Evolutionary conservation across 2,329 filamentous ascomycete species (phyloP), one percentile per base, ranked within the genome.

Genomic region (Penicillium sp.): DNA sequence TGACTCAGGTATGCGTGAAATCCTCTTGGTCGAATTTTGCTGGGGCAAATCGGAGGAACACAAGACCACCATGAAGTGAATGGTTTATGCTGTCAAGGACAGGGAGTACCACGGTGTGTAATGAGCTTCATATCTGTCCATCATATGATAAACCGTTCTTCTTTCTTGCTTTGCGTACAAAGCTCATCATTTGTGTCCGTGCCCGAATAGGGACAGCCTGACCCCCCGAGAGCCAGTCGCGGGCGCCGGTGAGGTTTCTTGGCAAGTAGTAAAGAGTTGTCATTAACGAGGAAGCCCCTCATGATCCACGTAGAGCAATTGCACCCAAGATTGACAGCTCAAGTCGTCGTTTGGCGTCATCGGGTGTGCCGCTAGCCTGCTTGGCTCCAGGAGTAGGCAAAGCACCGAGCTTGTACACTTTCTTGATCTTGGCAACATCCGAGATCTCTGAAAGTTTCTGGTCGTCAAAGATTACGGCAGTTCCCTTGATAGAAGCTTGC

Each of bases 391-490:
- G 75, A 63, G 80, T 82, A 47, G 78, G 75, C n/a, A 85, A 71
- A 8, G 82, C 80, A 61, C 89, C 89, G 29, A 97, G 77, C 73
- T 96, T 96, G 76, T 97, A 97, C 61, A 91, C 87, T 77, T 96
- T 97, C 69, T 85, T 86, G 31, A 97, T 84, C 69, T 87, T 88
- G 23, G 79, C 72, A 66, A 89, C 72, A 70, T 96, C 91, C 2
- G 87, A 84, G 26, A 85, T 76, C 0, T 74, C 68, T 0, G 75
- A 72, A 21, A 96, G 74, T n/a, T 79, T 80, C 4, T 82, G 83
- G 67, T 96, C 88, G 1, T 84, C 82, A 56, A 92, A 85, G 0
- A 81, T 69, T 0, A 83, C 71, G 1, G 81, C 73, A 0, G 78
- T 80, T 11, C 91, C 92, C 62, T 90, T 68, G 23, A 96, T 80